A percentile compares a stretch with the other conserved stretches of the same genome.
phyloP scores from a whole-genome alignment of 2,329 filamentous ascomycete species.

The Calonectria leucothoes region DNA sequence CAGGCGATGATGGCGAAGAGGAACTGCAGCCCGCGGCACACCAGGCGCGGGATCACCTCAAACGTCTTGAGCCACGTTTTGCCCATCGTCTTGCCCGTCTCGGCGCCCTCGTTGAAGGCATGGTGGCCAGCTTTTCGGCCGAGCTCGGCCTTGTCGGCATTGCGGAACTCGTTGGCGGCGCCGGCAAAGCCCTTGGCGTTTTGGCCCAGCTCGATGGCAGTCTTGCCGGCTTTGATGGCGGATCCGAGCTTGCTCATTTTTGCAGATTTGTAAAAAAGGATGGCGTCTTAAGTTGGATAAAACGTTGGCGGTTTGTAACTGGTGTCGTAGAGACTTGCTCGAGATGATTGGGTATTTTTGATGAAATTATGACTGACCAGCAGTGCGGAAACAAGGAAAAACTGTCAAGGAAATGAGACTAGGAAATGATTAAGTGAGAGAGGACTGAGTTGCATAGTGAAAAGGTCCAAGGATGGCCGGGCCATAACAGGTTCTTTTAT shows the following conservation, averaged over 20 bases:
- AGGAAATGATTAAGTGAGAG: constrained; percentile 14
- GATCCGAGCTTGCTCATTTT: constrained; percentile 45
- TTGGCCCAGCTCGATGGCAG: constrained; percentile 47
- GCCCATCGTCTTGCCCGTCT: constrained; percentile 54
- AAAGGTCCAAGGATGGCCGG: background rate
- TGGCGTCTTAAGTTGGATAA: background rate
- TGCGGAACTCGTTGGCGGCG: constrained; percentile 44
- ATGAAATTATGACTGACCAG: constrained; percentile 26
- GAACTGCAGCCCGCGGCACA: constrained; percentile 75
- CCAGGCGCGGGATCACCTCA: constrained; percentile 59
- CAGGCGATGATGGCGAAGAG: constrained; percentile 75
- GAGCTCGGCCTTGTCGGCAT: constrained; percentile 48
- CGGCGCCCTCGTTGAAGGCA: constrained; percentile 49
- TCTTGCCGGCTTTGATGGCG: constrained; percentile 48
- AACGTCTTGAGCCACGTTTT: constrained; percentile 59
- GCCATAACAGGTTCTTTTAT: background rate
- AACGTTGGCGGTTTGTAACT: background rate
- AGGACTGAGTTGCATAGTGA: constrained; percentile 5
- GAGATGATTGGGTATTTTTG: background rate
- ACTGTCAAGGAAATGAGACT: background rate
- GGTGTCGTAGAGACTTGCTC: background rate
- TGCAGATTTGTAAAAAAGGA: background rate
- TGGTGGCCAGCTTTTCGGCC: constrained; percentile 47
- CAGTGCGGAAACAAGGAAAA: constrained; percentile 21
- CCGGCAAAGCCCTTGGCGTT: constrained; percentile 42